Conservation (phyloP, 768 basidiomycete genomes). For the Kwoniella sp. region DNA sequence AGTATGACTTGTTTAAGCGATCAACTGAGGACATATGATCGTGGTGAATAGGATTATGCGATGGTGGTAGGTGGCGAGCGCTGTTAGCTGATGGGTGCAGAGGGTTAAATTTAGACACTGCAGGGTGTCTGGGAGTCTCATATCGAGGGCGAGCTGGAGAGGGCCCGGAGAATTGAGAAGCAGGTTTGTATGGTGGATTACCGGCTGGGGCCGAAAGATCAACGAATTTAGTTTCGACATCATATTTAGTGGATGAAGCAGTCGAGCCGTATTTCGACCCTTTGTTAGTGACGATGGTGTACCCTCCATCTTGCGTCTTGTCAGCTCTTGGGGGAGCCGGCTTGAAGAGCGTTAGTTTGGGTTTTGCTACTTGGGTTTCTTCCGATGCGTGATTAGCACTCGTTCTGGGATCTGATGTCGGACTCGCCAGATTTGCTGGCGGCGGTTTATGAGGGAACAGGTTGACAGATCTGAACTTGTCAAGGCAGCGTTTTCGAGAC, state of each 20-base stretch:
- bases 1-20: too few relatives aligned
- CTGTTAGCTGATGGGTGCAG: too few relatives aligned
- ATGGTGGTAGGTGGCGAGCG: too few relatives aligned
- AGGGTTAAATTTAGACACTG: too few relatives aligned
- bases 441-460: constrained; percentile 1
- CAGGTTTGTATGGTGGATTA: not conserved
- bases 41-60: too few relatives aligned
- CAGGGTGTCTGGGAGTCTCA: too few relatives aligned
- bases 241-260: not conserved
- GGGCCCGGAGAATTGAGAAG: not conserved
- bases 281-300: not conserved
- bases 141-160: not conserved
- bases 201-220: not conserved
- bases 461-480: constrained; percentile 2
- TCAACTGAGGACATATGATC: too few relatives aligned
- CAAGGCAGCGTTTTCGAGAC: not conserved
- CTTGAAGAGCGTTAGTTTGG: constrained; percentile 2
- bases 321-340: not conserved
- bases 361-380: not conserved
- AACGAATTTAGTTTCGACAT: not conserved
- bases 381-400: not conserved
- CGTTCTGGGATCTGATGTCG: not conserved
- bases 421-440: not conserved
- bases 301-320: not conserved
- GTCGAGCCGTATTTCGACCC: not conserved